Conservation (phyloP, 768 basidiomycete genomes). For the Podaxis pistillaris region DNA sequence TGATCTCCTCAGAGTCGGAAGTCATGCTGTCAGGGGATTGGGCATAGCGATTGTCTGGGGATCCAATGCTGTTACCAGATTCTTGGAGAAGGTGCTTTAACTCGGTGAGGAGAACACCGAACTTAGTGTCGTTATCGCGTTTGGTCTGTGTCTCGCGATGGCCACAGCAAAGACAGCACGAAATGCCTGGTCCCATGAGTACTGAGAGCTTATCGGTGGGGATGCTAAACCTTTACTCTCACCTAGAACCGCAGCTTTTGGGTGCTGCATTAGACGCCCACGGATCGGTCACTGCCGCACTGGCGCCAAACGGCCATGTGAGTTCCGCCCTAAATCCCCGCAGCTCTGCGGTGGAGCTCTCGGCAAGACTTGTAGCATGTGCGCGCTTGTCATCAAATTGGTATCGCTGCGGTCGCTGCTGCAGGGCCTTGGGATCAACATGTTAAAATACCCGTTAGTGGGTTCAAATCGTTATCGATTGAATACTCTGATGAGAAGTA, state of each 20-base stretch:
- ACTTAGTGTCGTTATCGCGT: background rate
- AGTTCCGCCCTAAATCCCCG: background rate
- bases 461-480: no score
- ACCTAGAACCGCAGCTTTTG: background rate
- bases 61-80: background rate
- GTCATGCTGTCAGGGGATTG: background rate
- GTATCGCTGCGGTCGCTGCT: no score
- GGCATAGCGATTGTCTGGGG: background rate
- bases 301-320: background rate
- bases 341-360: no score
- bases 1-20: background rate
- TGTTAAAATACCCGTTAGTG: no score
- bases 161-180: background rate
- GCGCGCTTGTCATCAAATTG: no score
- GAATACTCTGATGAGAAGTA: no score
- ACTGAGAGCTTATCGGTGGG: background rate
- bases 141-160: background rate
- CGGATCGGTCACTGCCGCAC: no score
- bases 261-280: background rate
- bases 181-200: background rate
- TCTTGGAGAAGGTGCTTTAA: background rate
- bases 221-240: background rate
- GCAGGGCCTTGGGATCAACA: no score
- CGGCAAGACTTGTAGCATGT: no score
- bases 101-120: background rate